A percentile compares a stretch with the other conserved stretches of the same genome.
Conservation (phyloP, 2,329 filamentous ascomycete genomes). For the Harringtonia lauricola region DNA sequence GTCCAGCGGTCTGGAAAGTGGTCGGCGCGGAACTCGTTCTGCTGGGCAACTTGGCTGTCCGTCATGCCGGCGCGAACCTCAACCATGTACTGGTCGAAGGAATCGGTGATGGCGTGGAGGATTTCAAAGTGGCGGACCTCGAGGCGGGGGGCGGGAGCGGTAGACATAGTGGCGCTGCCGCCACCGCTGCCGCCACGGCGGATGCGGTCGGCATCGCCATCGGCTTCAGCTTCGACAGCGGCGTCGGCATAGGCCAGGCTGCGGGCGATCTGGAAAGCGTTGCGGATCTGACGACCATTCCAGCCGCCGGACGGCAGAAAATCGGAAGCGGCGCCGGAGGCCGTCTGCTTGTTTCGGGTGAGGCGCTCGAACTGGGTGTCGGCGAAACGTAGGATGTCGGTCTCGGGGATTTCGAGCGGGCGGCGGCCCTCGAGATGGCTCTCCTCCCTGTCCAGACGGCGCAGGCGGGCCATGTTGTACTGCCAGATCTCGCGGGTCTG, state of each 20-base stretch:
- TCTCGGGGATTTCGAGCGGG: not conserved
- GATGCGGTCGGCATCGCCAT: not conserved
- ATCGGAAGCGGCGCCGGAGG: too few relatives aligned
- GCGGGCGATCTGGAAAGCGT: constrained; percentile 19
- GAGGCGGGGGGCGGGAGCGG: not conserved
- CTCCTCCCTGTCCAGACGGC: constrained; percentile 6
- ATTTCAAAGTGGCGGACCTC: constrained; percentile 1
- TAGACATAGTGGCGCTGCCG: too few relatives aligned
- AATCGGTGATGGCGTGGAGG: not conserved
- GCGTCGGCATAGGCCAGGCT: constrained; percentile 9
- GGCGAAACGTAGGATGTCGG: constrained; percentile 6
- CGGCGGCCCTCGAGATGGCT: not conserved
- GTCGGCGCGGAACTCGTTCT: not conserved
- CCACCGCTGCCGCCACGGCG: not conserved
- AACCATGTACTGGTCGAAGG: constrained; percentile 7
- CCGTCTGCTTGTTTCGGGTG: not conserved
- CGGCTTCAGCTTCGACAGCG: too few relatives aligned
- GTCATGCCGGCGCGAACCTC: constrained; percentile 1
- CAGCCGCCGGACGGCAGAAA: constrained; percentile 5
- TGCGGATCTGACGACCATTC: constrained; percentile 26
- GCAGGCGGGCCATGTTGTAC: constrained; percentile 9
- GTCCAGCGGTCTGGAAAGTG: not conserved
- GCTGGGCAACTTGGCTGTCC: not conserved
- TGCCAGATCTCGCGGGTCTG: constrained; percentile 12
- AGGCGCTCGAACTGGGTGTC: not conserved